A percentile compares a stretch with the other conserved stretches of the same genome.
Evolutionary conservation across 495 filamentous ascomycete species (phyloP).

Genomic region (Penicillium bovifimosum): DNA sequence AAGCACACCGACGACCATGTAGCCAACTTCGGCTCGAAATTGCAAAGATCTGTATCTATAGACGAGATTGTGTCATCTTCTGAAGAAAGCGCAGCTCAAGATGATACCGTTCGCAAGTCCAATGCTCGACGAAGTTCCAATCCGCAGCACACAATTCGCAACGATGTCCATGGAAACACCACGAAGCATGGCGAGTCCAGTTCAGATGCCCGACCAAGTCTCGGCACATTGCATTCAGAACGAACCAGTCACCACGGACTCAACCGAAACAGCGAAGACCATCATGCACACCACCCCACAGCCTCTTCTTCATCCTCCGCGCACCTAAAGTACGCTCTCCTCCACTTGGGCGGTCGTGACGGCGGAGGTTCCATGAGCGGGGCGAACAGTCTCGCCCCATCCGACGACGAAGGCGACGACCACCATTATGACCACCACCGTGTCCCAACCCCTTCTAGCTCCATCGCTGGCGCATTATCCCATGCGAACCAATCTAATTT

Average conservation of each 20-base stretch:
- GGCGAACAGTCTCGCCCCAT: constrained; percentile 36
- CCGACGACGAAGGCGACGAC: constrained; percentile 36
- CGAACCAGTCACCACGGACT: constrained; percentile 16
- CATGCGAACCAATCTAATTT: constrained; percentile 2
- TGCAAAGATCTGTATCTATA: constrained; percentile 5
- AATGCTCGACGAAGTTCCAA: constrained; percentile 1
- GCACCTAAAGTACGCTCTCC: constrained; percentile 27
- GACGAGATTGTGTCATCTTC: constrained; percentile 11
- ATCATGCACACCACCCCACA: constrained; percentile 29
- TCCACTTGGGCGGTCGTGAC: constrained; percentile 39
- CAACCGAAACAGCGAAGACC: constrained; percentile 34
- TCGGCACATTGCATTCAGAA: constrained; percentile 3
- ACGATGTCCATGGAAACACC: constrained; percentile 5
- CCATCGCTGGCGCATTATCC: background rate
- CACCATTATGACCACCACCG: constrained; percentile 13
- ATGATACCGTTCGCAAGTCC: background rate
- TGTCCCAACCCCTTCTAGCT: background rate
- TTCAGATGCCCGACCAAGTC: constrained; percentile 7
- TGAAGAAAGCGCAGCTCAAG: background rate
- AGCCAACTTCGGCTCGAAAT: constrained; percentile 2
- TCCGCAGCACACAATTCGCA: background rate
- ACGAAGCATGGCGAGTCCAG: constrained; percentile 11
- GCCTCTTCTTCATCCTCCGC: constrained; percentile 18
- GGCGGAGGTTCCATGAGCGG: constrained; percentile 42
- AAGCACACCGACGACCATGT: constrained; percentile 7